Conservation (phyloP, 2,329 filamentous ascomycete genomes). For the Malbranchea cinnamomea region DNA sequence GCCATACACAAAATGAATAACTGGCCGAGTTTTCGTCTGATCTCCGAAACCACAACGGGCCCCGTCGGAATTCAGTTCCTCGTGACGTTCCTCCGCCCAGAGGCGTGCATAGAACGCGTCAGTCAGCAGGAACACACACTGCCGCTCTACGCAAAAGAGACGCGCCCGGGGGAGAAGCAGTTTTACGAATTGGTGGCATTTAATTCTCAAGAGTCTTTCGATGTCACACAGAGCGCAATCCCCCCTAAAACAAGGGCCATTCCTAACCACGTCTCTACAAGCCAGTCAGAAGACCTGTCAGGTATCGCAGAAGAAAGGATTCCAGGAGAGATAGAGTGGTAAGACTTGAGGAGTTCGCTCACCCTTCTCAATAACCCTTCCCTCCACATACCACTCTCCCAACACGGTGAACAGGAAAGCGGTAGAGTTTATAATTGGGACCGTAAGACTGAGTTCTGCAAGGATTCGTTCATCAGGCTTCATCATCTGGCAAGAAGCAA, state of each 20-base stretch:
- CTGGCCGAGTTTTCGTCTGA: no score
- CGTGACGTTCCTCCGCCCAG: no score
- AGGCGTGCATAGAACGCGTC: no score
- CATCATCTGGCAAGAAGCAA: no score
- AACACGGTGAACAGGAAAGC: constrained; percentile 93
- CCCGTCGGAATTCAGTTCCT: no score
- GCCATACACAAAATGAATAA: no score
- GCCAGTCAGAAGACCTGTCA: constrained; percentile 4
- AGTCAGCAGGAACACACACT: neutral
- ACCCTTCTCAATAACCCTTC: constrained; percentile 77
- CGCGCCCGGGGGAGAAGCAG: constrained; percentile 2
- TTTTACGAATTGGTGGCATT: neutral
- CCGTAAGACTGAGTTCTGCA: constrained; percentile 75
- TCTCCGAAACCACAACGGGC: no score
- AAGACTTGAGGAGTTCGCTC: constrained; percentile 17
- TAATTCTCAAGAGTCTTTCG: constrained; percentile 16
- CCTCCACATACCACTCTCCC: constrained; percentile 88
- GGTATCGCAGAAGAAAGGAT: constrained; percentile 1
- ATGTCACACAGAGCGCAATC: constrained; percentile 68
- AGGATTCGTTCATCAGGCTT: neutral
- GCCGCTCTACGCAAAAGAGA: constrained; percentile 2
- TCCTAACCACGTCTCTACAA: constrained; percentile 62
- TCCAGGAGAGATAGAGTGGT: neutral
- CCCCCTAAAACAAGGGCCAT: constrained; percentile 66
- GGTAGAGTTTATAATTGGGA: constrained; percentile 86